These are phyloP conservation scores for Candida anglica DNA, from an alignment of 805 yeast genomes.

Conservation along the genomic window DNA sequence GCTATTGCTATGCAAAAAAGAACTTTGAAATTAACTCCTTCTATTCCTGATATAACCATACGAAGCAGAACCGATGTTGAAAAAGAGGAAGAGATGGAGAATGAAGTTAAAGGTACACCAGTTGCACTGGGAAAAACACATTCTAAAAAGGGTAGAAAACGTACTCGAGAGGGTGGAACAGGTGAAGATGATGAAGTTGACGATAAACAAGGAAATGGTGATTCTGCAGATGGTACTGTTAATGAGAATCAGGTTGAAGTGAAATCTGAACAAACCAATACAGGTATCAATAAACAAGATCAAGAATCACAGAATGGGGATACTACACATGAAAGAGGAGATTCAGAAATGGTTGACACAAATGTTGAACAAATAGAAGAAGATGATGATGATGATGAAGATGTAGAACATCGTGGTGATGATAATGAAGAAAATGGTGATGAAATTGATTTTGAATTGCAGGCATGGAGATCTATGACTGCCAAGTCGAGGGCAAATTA, in stretches of 20 bases:
- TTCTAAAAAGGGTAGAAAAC: constrained; percentile 39
- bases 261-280: constrained; percentile 6
- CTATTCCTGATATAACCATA: constrained; percentile 85
- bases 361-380: constrained; percentile 22
- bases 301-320: too few relatives aligned
- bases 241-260: constrained; percentile 1
- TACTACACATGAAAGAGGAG: constrained; percentile 12
- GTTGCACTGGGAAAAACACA: constrained; percentile 29
- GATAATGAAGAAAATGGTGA: constrained; percentile 49
- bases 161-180: constrained; percentile 32
- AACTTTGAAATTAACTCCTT: constrained; percentile 67
- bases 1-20: constrained; percentile 96
- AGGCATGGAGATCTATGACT: constrained; percentile 80
- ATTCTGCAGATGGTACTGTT: constrained; percentile 14
- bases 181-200: constrained; percentile 25
- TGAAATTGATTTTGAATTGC: constrained; percentile 70
- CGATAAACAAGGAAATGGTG: too few relatives aligned
- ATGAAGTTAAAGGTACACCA: constrained; percentile 20
- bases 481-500: constrained; percentile 76
- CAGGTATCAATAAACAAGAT: constrained; percentile 17
- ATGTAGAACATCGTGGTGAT: constrained; percentile 23
- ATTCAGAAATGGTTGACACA: constrained; percentile 26
- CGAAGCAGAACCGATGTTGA: constrained; percentile 72
- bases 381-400: constrained; percentile 36
- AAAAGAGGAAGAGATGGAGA: constrained; percentile 46